Conservation (phyloP, 192 early-diverging fungal species). For the Coemansia sp. region DNA sequence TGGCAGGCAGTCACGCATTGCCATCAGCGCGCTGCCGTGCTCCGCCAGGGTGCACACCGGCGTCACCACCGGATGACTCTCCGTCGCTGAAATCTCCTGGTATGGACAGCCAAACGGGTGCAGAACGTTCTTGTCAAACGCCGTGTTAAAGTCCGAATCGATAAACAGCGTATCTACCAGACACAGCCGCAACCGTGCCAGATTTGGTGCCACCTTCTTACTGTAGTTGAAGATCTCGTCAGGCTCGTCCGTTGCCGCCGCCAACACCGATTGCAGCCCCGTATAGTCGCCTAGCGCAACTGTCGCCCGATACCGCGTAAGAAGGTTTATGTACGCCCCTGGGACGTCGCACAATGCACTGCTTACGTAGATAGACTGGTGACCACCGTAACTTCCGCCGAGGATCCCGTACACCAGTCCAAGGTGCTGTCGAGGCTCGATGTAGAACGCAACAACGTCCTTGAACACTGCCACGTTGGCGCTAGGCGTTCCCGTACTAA, state of each 20-base stretch:
- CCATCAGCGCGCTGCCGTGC: conserved; percentile 72
- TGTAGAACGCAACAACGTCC: conserved; percentile 63
- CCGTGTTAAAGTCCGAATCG: conserved; percentile 58
- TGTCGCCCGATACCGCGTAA: conserved; percentile 68
- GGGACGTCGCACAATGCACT: conserved; percentile 62
- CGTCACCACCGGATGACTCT: conserved; percentile 57
- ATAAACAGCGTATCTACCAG: conserved; percentile 67
- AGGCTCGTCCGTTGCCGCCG: conserved; percentile 57
- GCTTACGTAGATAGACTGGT: conserved; percentile 65
- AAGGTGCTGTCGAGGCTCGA: conserved; percentile 82
- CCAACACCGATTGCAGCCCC: conserved; percentile 60
- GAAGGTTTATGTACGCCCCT: conserved; percentile 66
- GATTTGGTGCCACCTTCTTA: conserved; percentile 58
- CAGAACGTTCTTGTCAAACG: conserved; percentile 47
- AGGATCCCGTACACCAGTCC: conserved; percentile 70
- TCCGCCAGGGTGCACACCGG: conserved; percentile 70
- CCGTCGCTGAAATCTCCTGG: conserved; percentile 31
- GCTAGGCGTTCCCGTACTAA: conserved; percentile 16
- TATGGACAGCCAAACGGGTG: conserved; percentile 54
- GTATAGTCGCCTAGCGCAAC: conserved; percentile 71
- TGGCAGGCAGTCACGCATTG: conserved; percentile 64
- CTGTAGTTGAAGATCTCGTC: conserved; percentile 53
- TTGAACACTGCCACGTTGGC: conserved; percentile 27
- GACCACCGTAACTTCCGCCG: conserved; percentile 69
- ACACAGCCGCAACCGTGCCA: conserved; percentile 61